Percentiles rank a stretch among this genome's conserved stretches.
Evolutionary conservation across 768 basidiomycete genomes (phyloP).

Genomic region (Daedaleopsis nitida): DNA sequence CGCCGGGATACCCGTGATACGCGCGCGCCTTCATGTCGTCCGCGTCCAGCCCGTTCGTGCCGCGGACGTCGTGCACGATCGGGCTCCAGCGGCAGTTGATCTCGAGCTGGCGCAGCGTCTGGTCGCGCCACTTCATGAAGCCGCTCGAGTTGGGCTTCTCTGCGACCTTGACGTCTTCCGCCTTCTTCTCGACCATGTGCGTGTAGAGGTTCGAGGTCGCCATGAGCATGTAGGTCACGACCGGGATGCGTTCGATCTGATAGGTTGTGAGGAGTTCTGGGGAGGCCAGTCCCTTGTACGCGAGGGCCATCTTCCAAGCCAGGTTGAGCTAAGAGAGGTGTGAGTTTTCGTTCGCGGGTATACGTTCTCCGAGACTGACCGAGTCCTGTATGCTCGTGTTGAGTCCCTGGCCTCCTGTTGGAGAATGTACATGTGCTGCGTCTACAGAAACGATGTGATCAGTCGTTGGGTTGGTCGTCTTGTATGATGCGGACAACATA

Average conservation of each 20-base stretch:
- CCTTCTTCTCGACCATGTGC: neutral
- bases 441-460: slow-evolving; percentile 33
- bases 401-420: slow-evolving; percentile 42
- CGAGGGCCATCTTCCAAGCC: slow-evolving; percentile 35
- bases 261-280: slow-evolving; percentile 31
- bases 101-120: slow-evolving; percentile 43
- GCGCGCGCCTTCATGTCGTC: slow-evolving; percentile 19
- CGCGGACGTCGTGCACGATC: slow-evolving; percentile 43
- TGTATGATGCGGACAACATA: neutral
- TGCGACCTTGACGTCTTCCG: neutral
- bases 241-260: slow-evolving; percentile 32
- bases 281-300: slow-evolving; percentile 27
- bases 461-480: no score
- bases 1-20: slow-evolving; percentile 19
- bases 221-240: slow-evolving; percentile 30
- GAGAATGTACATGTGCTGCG: slow-evolving; percentile 50
- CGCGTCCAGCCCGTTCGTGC: slow-evolving; percentile 22
- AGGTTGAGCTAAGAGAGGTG: slow-evolving; percentile 28
- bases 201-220: slow-evolving; percentile 19
- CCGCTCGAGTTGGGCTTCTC: no score
- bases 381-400: slow-evolving; percentile 34
- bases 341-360: no score
- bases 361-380: slow-evolving; percentile 7
- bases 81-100: slow-evolving; percentile 57
- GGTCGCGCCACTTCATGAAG: slow-evolving; percentile 28